Conservation (phyloP, 495 filamentous ascomycete genomes). For the Zalerion maritima region DNA sequence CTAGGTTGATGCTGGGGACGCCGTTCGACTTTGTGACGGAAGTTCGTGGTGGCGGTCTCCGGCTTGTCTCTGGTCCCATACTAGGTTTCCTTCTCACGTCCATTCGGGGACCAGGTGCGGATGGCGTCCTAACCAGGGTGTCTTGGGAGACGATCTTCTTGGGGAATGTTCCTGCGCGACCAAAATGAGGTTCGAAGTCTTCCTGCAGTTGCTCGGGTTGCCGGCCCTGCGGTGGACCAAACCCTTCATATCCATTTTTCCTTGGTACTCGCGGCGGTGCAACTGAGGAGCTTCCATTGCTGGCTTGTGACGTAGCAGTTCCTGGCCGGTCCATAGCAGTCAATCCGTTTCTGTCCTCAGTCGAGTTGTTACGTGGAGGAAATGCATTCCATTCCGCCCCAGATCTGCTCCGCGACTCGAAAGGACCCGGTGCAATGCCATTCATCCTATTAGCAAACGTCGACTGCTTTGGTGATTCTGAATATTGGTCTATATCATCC, state of each 20-base stretch:
- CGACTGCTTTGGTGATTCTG: slow-evolving; percentile 26
- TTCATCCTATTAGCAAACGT: slow-evolving; percentile 44
- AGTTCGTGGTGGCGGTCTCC: slow-evolving; percentile 33
- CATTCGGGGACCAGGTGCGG: slow-evolving; percentile 25
- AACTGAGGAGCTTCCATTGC: slow-evolving; percentile 20
- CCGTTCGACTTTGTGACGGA: slow-evolving; percentile 21
- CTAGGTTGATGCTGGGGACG: slow-evolving; percentile 31
- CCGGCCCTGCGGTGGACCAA: slow-evolving; percentile 25
- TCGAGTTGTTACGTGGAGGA: slow-evolving; percentile 8
- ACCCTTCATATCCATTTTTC: slow-evolving; percentile 36
- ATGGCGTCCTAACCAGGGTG: slow-evolving; percentile 27
- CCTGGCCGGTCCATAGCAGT: slow-evolving; percentile 20
- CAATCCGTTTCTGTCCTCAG: slow-evolving; percentile 5
- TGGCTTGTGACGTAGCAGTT: slow-evolving; percentile 27
- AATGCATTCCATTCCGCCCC: slow-evolving; percentile 11
- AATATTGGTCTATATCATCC: slow-evolving; percentile 16
- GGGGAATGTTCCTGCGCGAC: slow-evolving; percentile 43
- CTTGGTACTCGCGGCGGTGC: slow-evolving; percentile 23
- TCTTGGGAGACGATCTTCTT: slow-evolving; percentile 20
- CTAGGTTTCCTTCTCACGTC: slow-evolving; percentile 29
- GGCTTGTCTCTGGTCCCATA: slow-evolving; percentile 31
- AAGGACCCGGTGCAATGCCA: slow-evolving; percentile 51
- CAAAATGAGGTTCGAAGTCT: slow-evolving; percentile 22
- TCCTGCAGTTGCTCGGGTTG: slow-evolving; percentile 13
- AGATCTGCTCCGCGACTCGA: slow-evolving; percentile 29